These are phyloP conservation scores for Penicillium argentinense DNA, from an alignment of 495 filamentous ascomycete genomes.

Conservation along the genomic window DNA sequence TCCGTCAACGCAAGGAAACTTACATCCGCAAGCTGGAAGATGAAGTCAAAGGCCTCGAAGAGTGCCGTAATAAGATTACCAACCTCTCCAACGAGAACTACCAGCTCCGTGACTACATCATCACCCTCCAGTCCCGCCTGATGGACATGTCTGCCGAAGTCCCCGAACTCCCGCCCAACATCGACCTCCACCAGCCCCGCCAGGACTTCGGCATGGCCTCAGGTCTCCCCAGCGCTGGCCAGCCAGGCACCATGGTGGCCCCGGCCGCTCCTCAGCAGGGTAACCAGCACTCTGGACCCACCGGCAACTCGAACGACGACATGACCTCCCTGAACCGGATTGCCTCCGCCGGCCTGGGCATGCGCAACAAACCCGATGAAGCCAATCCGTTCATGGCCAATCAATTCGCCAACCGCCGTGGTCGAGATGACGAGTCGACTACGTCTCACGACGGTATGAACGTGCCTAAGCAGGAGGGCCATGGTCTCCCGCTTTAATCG, in stretches of 20 bases:
- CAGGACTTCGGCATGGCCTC: slow-evolving; percentile 28
- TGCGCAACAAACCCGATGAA: slow-evolving; percentile 47
- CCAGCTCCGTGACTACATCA: slow-evolving; percentile 84
- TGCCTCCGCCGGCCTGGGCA: slow-evolving; percentile 45
- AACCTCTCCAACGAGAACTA: slow-evolving; percentile 83
- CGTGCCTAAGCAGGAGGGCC: no score
- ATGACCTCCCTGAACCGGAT: slow-evolving; percentile 49
- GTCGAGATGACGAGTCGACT: no score
- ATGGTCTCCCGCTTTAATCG: no score
- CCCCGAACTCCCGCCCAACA: slow-evolving; percentile 73
- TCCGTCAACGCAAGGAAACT: slow-evolving; percentile 94
- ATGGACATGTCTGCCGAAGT: slow-evolving; percentile 80
- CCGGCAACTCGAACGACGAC: slow-evolving; percentile 36
- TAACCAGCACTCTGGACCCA: no score
- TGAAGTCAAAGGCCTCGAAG: slow-evolving; percentile 73
- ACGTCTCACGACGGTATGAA: no score
- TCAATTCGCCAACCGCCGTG: no score
- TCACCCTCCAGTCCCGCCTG: slow-evolving; percentile 84
- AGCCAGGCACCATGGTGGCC: slow-evolving; percentile 10
- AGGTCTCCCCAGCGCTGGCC: slow-evolving; percentile 14
- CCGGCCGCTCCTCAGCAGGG: slow-evolving; percentile 20
- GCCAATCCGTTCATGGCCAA: slow-evolving; percentile 31
- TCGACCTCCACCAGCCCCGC: slow-evolving; percentile 50
- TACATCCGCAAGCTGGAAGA: slow-evolving; percentile 97
- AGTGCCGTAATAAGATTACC: slow-evolving; percentile 70